phyloP scores from a whole-genome alignment of 257 asterid genomes.

The Ballota nigra region DNA sequence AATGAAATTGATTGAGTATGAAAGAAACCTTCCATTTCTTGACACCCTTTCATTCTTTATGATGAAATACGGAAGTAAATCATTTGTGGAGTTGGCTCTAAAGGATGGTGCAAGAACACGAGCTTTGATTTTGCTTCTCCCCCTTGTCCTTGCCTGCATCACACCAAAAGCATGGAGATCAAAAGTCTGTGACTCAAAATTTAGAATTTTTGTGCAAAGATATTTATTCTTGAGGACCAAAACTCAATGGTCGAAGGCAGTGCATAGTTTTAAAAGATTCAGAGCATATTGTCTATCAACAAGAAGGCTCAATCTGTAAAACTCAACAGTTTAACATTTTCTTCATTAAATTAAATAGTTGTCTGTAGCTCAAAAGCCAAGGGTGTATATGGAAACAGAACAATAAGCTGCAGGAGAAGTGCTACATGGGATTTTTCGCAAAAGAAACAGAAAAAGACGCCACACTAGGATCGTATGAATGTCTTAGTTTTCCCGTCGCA shows the following conservation, averaged over 20 bases:
- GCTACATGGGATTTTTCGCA: not conserved
- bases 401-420: not conserved
- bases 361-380: not conserved
- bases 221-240: too few species aligned
- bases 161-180: not conserved
- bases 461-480: not conserved
- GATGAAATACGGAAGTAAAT: not conserved
- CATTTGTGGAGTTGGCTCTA: conserved; percentile 16
- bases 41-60: not conserved
- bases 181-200: not conserved
- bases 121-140: conserved; percentile 26
- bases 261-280: too few species aligned
- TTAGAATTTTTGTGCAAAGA: not conserved
- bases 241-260: too few species aligned
- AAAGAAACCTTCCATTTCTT: not conserved
- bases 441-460: not conserved
- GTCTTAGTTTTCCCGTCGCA: not conserved
- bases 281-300: not conserved
- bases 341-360: not conserved
- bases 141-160: conserved; percentile 29
- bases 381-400: not conserved
- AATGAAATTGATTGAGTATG: conserved; percentile 5
- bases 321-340: not conserved
- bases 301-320: too few species aligned
- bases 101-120: conserved; percentile 39